These are phyloP conservation scores for Vitis hybrid DNA, from an alignment of 177 flowering plant species.

Conservation along the genomic window DNA sequence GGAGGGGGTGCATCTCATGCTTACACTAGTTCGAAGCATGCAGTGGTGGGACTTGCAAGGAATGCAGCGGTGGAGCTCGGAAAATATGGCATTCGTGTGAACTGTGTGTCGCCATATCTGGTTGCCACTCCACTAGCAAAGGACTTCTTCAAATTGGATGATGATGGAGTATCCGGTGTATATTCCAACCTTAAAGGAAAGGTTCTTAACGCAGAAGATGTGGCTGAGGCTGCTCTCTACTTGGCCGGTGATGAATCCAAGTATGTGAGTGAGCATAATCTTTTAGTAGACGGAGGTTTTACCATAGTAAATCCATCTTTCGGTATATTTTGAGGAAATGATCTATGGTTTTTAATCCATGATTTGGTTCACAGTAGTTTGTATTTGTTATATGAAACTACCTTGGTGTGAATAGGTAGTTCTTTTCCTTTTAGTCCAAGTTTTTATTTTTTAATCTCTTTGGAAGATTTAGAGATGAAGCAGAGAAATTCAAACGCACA, in stretches of 20 bases:
- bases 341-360: too few relatives aligned
- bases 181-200: slow-evolving; percentile 19
- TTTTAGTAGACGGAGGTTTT: slow-evolving; percentile 31
- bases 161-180: not conserved
- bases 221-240: slow-evolving; percentile 34
- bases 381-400: too few relatives aligned
- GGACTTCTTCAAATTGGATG: slow-evolving; percentile 8
- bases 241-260: slow-evolving; percentile 30
- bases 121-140: slow-evolving; percentile 24
- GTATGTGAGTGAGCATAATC: slow-evolving; percentile 36
- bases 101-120: slow-evolving; percentile 34
- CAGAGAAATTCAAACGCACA: too few relatives aligned
- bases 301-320: slow-evolving; percentile 13
- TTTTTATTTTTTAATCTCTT: too few relatives aligned
- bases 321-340: slow-evolving; percentile 5
- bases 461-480: too few relatives aligned
- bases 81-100: slow-evolving; percentile 36
- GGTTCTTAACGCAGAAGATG: slow-evolving; percentile 20
- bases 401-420: too few relatives aligned
- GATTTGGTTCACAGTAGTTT: too few relatives aligned
- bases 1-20: slow-evolving; percentile 26
- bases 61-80: slow-evolving; percentile 39
- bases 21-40: slow-evolving; percentile 39
- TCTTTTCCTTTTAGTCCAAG: too few relatives aligned
- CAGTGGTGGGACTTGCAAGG: slow-evolving; percentile 30